Base-by-base conservation (phyloP, 805 yeast genomes). In the Ogataea corticis region DNA sequence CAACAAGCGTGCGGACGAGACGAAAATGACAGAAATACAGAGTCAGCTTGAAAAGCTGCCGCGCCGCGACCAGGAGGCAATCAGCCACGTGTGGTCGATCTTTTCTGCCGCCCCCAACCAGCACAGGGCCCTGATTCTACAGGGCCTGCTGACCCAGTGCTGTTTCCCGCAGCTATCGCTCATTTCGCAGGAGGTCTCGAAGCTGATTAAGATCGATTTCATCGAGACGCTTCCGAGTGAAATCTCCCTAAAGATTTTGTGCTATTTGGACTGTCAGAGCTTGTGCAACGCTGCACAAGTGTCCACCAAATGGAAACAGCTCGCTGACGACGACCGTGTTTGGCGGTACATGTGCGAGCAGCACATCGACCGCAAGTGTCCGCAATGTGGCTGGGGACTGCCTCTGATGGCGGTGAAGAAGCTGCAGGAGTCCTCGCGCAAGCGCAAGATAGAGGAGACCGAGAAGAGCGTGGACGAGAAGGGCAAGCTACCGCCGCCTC, bases 341-440 rank as follows among this genome's bases (percentile, higher is more conserved):
- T 94, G 99, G 99, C 94, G 92, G 63, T 91, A 92, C 55, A 85
- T 94, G 90, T 94, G 99, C 62, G 96, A 90, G 63, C 99, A 94
- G 68, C 99, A 94, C 66, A 94, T 94, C 44, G 99, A 94, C 68
- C 77, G 96, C 49, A 94, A 94, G 66, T 94, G 99, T 69, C 96
- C 97, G 32, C 88, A 88, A 61, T 94, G 99, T 69, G 99, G 99
- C 13, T 94, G 99, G 99, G 99, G 99, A 4, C 73, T 94, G 52
- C 99, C 99, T 2, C 70, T 94, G 48, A 79, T 94, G 80, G 96
- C 90, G 59, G 88, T 90, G 82, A 86, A 84, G 62, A 73, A 80
- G 58, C 68, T 62, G 45, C 68, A 61, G 33, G 67, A 63, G 47
- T 43, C 48, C 39, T 41, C 60, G 11, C 51, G 48, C 50, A 59